phyloP scores from a whole-genome alignment of 1,284 basidiomycete genomes.

The Leccinum subrobustum region DNA sequence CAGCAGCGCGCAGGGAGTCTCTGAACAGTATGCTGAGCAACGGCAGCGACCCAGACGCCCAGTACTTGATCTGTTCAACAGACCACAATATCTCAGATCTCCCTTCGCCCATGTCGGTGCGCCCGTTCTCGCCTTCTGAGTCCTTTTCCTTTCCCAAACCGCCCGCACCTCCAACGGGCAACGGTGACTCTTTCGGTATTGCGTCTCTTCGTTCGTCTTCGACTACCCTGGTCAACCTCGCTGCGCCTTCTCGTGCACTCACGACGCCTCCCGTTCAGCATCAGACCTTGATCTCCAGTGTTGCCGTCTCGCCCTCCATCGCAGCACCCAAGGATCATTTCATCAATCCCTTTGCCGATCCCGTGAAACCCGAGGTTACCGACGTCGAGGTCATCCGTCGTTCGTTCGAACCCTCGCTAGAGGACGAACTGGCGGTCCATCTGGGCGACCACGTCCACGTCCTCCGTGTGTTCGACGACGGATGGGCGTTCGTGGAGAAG shows the following conservation, averaged over 20 bases:
- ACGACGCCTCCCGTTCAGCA: slow-evolving; percentile 12
- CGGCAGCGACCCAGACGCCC: slow-evolving; percentile 31
- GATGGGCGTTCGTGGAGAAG: slow-evolving; percentile 60
- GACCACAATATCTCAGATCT: slow-evolving; percentile 18
- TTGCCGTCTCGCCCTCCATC: slow-evolving; percentile 4
- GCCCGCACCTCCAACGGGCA: slow-evolving; percentile 34
- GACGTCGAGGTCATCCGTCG: slow-evolving; percentile 48
- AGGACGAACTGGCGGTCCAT: slow-evolving; percentile 57
- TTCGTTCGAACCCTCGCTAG: slow-evolving; percentile 54
- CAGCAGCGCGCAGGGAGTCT: slow-evolving; percentile 35
- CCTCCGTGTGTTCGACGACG: slow-evolving; percentile 59
- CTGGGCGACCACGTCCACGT: slow-evolving; percentile 54
- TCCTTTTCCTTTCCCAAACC: slow-evolving; percentile 66
- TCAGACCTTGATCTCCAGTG: background rate
- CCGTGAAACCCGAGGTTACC: slow-evolving; percentile 34
- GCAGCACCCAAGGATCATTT: slow-evolving; percentile 25
- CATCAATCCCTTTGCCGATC: slow-evolving; percentile 41
- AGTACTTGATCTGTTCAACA: slow-evolving; percentile 40
- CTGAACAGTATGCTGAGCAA: slow-evolving; percentile 38
- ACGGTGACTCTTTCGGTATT: slow-evolving; percentile 1
- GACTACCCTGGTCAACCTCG: slow-evolving; percentile 22
- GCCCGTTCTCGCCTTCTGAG: slow-evolving; percentile 63
- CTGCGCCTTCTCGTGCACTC: slow-evolving; percentile 18
- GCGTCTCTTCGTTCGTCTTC: slow-evolving; percentile 18
- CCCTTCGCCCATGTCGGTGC: slow-evolving; percentile 54